Evolutionary conservation across 176 grass and related monocot genomes (phyloP).

Genomic region (Avena eriantha): DNA sequence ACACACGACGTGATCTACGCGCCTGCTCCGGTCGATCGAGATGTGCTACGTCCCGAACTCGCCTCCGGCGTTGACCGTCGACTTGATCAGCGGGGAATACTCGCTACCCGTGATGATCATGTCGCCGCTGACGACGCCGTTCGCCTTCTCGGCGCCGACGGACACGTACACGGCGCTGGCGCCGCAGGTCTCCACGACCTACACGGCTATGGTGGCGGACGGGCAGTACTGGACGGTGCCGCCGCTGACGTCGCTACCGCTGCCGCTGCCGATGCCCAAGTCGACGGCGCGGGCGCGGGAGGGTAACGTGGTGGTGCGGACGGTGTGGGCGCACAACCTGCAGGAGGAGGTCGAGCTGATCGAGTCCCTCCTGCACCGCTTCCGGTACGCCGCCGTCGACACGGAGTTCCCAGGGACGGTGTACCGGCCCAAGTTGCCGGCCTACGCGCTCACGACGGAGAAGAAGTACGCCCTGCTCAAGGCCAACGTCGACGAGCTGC

Average conservation of each 20-base stretch:
- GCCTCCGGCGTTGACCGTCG: neutral
- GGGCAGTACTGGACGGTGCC: neutral
- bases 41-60: neutral
- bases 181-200: neutral
- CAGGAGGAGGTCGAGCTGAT: constrained; percentile 12
- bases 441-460: neutral
- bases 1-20: neutral
- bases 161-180: neutral
- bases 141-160: neutral
- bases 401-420: constrained; percentile 52
- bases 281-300: neutral
- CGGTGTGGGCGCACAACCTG: constrained; percentile 44
- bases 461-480: constrained; percentile 26
- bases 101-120: neutral
- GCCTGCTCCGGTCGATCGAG: neutral
- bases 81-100: neutral
- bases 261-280: neutral
- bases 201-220: neutral
- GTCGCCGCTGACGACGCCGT: neutral
- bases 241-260: neutral
- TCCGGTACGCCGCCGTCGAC: constrained; percentile 38
- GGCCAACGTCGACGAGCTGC: constrained; percentile 41
- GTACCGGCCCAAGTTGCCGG: constrained; percentile 14
- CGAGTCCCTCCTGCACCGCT: constrained; percentile 22
- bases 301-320: constrained; percentile 27